Evolutionary conservation across 331 rosid species (phyloP).

Genomic region (Erythrophleum ivorense): DNA sequence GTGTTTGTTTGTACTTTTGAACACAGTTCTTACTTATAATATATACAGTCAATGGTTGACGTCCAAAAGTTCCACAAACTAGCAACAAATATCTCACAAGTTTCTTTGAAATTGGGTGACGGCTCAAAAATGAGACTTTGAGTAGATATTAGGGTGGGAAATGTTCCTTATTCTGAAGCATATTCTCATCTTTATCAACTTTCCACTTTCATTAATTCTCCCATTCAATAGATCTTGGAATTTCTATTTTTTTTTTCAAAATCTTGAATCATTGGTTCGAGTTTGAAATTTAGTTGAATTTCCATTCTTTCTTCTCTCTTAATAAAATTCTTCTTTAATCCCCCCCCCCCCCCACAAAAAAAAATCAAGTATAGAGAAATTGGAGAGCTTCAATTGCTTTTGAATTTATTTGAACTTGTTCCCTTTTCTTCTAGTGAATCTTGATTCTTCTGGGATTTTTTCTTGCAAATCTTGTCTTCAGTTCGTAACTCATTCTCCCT

Average conservation of each 20-base stretch:
- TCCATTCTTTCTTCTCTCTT: neutral
- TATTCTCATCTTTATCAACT: neutral
- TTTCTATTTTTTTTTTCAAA: neutral
- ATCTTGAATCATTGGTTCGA: neutral
- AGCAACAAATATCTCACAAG: neutral
- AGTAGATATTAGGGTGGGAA: neutral
- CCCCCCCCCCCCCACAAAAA: too few species aligned
- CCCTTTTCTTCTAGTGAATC: neutral
- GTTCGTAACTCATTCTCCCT: too few species aligned
- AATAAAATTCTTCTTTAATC: too few species aligned
- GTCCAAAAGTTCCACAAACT: neutral
- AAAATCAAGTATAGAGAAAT: neutral
- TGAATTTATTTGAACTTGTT: neutral
- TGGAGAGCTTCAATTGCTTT: neutral
- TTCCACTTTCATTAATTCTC: neutral
- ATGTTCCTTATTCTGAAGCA: slow-evolving; percentile 3
- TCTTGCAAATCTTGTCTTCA: neutral
- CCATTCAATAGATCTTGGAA: neutral
- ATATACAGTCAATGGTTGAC: slow-evolving; percentile 6
- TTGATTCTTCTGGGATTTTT: neutral
- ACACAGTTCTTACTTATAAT: neutral
- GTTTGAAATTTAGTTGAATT: neutral
- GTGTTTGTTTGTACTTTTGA: slow-evolving; percentile 22
- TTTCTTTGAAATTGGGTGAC: neutral
- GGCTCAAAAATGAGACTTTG: neutral